Percentiles rank a stretch among this genome's conserved stretches.
Evolutionary conservation across 768 basidiomycete genomes (phyloP).

Genomic region (Roridomyces roridus): DNA sequence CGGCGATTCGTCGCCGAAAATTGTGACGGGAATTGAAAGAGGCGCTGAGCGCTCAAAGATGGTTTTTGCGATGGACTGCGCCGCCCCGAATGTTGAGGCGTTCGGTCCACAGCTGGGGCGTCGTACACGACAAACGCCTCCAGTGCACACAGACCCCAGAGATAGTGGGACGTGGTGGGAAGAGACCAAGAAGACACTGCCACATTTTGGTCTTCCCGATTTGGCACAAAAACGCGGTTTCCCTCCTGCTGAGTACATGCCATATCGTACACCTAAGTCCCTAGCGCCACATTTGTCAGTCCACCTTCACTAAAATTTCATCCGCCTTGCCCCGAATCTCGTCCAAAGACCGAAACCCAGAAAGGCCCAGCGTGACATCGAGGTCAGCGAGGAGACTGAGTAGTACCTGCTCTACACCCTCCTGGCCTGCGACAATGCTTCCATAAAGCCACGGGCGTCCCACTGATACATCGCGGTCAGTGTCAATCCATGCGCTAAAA

Average conservation of each 20-base stretch:
- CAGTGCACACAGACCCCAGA: conserved; percentile 8
- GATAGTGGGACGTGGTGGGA: too few relatives aligned
- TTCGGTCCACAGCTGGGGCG: neutral
- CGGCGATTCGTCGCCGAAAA: neutral
- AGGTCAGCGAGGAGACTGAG: conserved; percentile 71
- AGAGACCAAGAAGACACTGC: too few relatives aligned
- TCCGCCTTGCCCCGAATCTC: conserved; percentile 69
- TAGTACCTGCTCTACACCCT: conserved; percentile 78
- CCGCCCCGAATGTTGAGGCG: neutral
- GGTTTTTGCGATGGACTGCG: neutral
- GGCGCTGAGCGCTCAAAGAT: conserved; percentile 3
- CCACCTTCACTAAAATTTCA: conserved; percentile 53
- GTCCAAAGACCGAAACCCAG: conserved; percentile 60
- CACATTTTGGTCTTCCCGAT: too few relatives aligned
- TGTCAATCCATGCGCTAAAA: neutral
- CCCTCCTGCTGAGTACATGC: too few relatives aligned
- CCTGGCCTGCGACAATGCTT: conserved; percentile 70
- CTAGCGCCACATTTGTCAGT: conserved; percentile 15
- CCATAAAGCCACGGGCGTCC: conserved; percentile 82
- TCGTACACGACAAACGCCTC: neutral
- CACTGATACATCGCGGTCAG: conserved; percentile 43
- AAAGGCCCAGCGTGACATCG: conserved; percentile 66
- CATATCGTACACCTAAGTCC: too few relatives aligned
- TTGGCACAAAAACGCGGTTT: too few relatives aligned
- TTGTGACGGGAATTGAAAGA: conserved; percentile 1